Base-by-base conservation (phyloP, 2,329 filamentous ascomycete genomes). In the Colletotrichum sp. region DNA sequence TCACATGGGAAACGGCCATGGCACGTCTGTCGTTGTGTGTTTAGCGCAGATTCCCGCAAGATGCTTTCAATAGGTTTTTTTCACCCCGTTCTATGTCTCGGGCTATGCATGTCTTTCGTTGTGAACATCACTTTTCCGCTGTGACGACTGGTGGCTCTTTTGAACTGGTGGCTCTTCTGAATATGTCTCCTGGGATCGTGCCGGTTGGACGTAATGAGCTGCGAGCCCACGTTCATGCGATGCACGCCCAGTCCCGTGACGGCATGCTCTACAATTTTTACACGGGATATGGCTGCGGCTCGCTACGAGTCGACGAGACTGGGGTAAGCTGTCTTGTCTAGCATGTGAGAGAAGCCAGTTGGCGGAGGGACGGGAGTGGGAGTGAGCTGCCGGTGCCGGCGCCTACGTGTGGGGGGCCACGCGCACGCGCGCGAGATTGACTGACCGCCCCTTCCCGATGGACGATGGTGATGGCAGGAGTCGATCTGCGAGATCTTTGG, bases 21-120 rank as follows among this genome's bases (percentile, higher is more conserved):
- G 70, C 70, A 59, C 30, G 34, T 62, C 57, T 59, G 32, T 69
- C 64, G 36, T 68, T 62, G 21, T 64, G 75, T 71, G 59, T 69
- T 36, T 71, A 75, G 75, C 75, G 67, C 66, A 71, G 66, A 39
- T 57, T 57, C n/a, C 62, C 71, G 75, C 74, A 18, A 75, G 71
- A 75, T 57, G 68, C 71, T 76, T 71, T 76, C 66, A 57, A 76
- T 71, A 66, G 39, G 71, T 64, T 71, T 76, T 75, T 55, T 66
- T 52, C n/a, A 52, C 67, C 59, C 64, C 57, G 44, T 34, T 24
- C 59, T 59, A 21, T 15, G 39, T 49, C 39, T 52, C 4, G 12
- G 10, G 44, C n/a, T 0, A 52, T 52, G 44, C 44, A 52, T 21
- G 44, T 52, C 44, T 24, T 52, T 52, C 44, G 44, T 13, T 21